Evolutionary conservation across 192 early-diverging fungal species (phyloP).

Genomic region (Chytriomyces confervae): DNA sequence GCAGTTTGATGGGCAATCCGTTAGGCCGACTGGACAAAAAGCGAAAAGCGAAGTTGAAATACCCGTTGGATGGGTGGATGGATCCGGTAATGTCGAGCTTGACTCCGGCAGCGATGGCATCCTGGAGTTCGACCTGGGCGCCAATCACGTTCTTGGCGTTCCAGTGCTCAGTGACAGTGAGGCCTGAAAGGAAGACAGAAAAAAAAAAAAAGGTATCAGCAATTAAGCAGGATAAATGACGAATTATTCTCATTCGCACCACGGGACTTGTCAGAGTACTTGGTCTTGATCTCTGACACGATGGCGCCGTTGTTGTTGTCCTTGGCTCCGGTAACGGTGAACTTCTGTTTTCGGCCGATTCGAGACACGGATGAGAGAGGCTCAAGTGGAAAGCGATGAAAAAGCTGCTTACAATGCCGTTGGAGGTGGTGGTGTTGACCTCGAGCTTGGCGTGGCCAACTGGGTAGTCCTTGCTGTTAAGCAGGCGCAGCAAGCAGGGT

Average conservation of each 20-base stretch:
- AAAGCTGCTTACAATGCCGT: conserved; percentile 84
- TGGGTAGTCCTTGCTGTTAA: conserved; percentile 89
- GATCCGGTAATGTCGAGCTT: conserved; percentile 91
- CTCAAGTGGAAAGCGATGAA: not conserved
- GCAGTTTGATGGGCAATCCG: not conserved
- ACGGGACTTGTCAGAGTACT: conserved; percentile 92
- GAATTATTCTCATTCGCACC: conserved; percentile 50
- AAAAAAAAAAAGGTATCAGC: not conserved
- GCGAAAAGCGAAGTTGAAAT: not conserved
- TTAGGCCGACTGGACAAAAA: too few relatives aligned
- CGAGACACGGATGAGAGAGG: not conserved
- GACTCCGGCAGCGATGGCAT: conserved; percentile 94
- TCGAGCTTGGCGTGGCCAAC: conserved; percentile 93
- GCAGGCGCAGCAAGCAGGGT: not conserved
- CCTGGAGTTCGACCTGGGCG: conserved; percentile 90
- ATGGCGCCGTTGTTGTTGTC: conserved; percentile 96
- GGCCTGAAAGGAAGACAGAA: conserved; percentile 39
- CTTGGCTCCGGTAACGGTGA: conserved; percentile 92
- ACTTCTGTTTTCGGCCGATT: conserved; percentile 67
- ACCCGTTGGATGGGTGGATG: conserved; percentile 81
- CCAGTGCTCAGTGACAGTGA: conserved; percentile 97
- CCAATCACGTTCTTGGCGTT: conserved; percentile 91
- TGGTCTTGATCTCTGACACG: conserved; percentile 96
- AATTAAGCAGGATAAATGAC: not conserved
- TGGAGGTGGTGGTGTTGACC: conserved; percentile 93